Conservation (phyloP, 192 early-diverging fungal genomes). For the Backusella circina region DNA sequence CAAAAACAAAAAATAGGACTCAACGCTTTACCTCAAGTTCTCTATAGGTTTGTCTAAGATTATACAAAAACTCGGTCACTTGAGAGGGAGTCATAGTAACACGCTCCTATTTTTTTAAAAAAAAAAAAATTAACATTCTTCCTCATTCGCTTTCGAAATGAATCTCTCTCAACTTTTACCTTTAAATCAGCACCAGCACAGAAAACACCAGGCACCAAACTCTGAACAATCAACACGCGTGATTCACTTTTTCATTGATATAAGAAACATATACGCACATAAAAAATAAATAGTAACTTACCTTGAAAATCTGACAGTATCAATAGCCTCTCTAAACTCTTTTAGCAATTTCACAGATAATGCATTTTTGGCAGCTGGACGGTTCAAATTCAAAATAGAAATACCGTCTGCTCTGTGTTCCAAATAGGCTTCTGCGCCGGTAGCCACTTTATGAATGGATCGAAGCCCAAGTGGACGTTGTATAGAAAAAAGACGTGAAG, state of each 20-base stretch:
- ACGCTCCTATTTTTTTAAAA: slow-evolving; percentile 65
- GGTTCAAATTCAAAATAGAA: slow-evolving; percentile 74
- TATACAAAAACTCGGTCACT: slow-evolving; percentile 79
- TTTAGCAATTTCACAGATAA: slow-evolving; percentile 74
- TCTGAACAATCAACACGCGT: slow-evolving; percentile 80
- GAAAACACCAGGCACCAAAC: slow-evolving; percentile 78
- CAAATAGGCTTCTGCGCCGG: slow-evolving; percentile 33
- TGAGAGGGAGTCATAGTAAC: slow-evolving; percentile 72
- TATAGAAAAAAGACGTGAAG: neutral
- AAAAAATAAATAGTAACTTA: slow-evolving; percentile 25
- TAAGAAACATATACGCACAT: neutral
- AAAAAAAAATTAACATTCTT: neutral
- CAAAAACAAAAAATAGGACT: neutral
- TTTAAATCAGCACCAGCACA: slow-evolving; percentile 96
- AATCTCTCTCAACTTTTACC: slow-evolving; percentile 34
- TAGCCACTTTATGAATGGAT: neutral
- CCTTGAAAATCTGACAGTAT: slow-evolving; percentile 60
- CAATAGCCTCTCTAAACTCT: slow-evolving; percentile 65
- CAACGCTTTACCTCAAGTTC: slow-evolving; percentile 72
- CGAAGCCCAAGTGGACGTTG: neutral
- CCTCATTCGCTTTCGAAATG: neutral
- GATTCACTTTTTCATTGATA: slow-evolving; percentile 35
- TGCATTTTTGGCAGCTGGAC: slow-evolving; percentile 86
- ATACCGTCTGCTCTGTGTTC: slow-evolving; percentile 62
- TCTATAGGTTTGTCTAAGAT: slow-evolving; percentile 69